These are phyloP conservation scores for Lachancea lanzarotensis DNA, from an alignment of 805 yeast species.

Conservation along the genomic window DNA sequence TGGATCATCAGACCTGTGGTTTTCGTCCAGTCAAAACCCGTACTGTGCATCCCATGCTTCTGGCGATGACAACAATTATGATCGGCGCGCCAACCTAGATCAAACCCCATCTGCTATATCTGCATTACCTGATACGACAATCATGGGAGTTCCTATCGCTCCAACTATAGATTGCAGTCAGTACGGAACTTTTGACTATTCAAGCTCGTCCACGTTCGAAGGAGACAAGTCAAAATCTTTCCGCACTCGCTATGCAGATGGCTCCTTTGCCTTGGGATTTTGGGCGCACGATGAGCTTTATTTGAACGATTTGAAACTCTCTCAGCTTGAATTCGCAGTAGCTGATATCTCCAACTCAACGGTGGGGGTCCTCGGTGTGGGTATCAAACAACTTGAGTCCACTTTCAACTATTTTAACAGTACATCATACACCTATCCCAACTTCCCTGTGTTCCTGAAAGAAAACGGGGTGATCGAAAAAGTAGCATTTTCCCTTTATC, in stretches of 20 bases:
- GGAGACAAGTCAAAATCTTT: constrained; percentile 24
- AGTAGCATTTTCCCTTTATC: constrained; percentile 51
- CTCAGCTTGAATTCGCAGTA: constrained; percentile 57
- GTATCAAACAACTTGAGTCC: constrained; percentile 56
- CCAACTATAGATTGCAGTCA: constrained; percentile 20
- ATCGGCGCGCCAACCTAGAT: not conserved
- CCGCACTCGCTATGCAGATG: constrained; percentile 42
- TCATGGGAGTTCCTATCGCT: constrained; percentile 11
- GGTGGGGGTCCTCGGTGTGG: constrained; percentile 62
- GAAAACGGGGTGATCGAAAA: constrained; percentile 45
- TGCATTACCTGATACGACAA: constrained; percentile 8
- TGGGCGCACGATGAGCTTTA: constrained; percentile 59
- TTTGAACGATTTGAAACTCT: constrained; percentile 42
- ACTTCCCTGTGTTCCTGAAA: constrained; percentile 54
- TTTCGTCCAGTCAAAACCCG: constrained; percentile 33
- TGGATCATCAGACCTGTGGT: constrained; percentile 47
- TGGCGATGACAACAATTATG: not conserved
- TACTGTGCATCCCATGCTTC: constrained; percentile 17
- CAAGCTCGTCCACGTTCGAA: constrained; percentile 14
- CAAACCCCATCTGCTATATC: not conserved
- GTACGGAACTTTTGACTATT: constrained; percentile 15
- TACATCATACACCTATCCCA: constrained; percentile 39
- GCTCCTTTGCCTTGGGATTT: constrained; percentile 42
- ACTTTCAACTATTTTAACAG: constrained; percentile 22
- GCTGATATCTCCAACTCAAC: constrained; percentile 53